Evolutionary conservation across 352 stramenopile genomes (phyloP).

Genomic region (Pythium dissotocum): DNA sequence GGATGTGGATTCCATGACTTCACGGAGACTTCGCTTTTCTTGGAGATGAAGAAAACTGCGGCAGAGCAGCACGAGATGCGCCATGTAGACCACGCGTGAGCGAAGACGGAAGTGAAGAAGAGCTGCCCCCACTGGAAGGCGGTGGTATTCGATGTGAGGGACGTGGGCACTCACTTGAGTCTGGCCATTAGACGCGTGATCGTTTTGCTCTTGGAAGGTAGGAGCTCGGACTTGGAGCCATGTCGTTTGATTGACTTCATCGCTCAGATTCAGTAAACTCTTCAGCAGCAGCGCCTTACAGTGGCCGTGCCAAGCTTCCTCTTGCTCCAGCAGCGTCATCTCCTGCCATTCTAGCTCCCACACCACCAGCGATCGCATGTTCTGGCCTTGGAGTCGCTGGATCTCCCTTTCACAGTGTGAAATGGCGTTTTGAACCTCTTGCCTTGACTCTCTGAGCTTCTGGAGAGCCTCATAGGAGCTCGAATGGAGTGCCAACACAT

Average conservation of each 20-base stretch:
- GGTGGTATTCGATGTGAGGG: constrained; percentile 28
- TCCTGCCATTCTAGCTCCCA: constrained; percentile 39
- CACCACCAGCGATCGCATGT: constrained; percentile 37
- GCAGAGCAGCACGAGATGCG: constrained; percentile 41
- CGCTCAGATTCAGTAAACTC: constrained; percentile 29
- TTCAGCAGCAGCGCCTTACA: constrained; percentile 44
- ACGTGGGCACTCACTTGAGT: neutral
- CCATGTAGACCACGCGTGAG: constrained; percentile 37
- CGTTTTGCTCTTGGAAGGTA: neutral
- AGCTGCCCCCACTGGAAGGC: constrained; percentile 30
- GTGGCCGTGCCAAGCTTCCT: constrained; percentile 48
- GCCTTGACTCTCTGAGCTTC: constrained; percentile 26
- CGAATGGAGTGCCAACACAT: constrained; percentile 16
- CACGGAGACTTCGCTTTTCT: constrained; percentile 34
- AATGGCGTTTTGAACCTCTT: constrained; percentile 28
- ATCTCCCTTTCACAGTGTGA: constrained; percentile 34
- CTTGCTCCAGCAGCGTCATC: constrained; percentile 34
- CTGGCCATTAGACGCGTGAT: neutral
- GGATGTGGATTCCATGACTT: constrained; percentile 38
- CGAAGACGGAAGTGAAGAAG: constrained; percentile 38
- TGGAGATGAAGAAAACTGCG: constrained; percentile 50
- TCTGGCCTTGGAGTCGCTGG: constrained; percentile 38
- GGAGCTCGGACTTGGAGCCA: constrained; percentile 34
- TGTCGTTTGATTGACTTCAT: constrained; percentile 23
- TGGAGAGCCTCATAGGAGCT: constrained; percentile 25